These are phyloP conservation scores for Byssochlamys sp. DNA, from an alignment of 2,329 filamentous ascomycete species.

Conservation along the genomic window DNA sequence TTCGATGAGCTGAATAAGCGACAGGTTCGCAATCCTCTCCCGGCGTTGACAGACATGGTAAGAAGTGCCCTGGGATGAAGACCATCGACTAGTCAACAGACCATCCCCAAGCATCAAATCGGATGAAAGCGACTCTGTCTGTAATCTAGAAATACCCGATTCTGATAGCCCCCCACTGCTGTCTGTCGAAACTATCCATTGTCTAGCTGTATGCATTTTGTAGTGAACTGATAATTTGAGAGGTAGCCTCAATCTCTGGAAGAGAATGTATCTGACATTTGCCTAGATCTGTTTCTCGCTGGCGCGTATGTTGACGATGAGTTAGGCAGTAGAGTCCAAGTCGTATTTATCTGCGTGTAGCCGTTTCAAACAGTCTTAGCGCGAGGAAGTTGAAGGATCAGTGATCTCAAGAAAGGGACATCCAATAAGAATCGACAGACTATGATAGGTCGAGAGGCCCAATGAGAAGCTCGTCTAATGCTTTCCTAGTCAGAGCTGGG, in stretches of 20 bases:
- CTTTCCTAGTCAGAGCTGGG: background rate
- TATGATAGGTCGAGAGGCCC: background rate
- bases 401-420: background rate
- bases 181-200: no score
- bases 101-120: background rate
- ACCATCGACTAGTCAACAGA: background rate
- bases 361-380: background rate
- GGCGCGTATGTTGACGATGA: background rate
- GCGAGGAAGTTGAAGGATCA: background rate
- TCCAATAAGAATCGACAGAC: background rate
- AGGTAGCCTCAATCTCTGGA: background rate
- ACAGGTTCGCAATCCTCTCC: conserved; percentile 8
- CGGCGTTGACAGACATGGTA: background rate
- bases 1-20: conserved; percentile 3
- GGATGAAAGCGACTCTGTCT: background rate
- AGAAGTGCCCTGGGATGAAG: background rate
- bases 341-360: no score
- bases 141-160: background rate
- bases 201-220: no score
- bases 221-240: no score
- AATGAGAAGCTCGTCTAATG: background rate
- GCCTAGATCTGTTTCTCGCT: background rate
- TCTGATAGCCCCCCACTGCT: no score
- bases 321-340: no score
- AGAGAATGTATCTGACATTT: background rate